Conservation (phyloP, 768 basidiomycete species). For the Agrocybe praecox region DNA sequence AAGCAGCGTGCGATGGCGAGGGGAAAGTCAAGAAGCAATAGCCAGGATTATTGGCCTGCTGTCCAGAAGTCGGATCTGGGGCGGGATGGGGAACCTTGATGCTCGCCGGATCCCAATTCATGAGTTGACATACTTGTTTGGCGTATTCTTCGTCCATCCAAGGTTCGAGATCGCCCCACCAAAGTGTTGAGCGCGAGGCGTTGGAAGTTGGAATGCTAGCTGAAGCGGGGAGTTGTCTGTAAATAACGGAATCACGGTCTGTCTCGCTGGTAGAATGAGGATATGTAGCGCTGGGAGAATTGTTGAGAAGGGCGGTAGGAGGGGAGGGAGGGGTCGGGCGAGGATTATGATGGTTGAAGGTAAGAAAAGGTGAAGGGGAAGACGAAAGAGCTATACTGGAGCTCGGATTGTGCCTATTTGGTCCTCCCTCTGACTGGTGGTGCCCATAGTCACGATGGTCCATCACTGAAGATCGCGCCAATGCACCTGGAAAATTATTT, state of each 20-base stretch:
- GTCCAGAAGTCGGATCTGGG: constrained; percentile 57
- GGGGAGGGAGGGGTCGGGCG: constrained; percentile 37
- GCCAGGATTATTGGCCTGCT: constrained; percentile 81
- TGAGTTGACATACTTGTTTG: constrained; percentile 81
- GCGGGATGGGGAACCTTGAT: constrained; percentile 72
- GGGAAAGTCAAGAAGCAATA: constrained; percentile 91
- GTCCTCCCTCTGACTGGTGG: constrained; percentile 22
- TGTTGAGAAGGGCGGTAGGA: constrained; percentile 19
- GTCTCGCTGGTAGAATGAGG: constrained; percentile 26
- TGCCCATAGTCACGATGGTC: constrained; percentile 16
- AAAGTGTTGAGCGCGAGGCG: constrained; percentile 64
- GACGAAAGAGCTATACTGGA: constrained; percentile 26
- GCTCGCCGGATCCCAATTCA: constrained; percentile 83
- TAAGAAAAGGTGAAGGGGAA: constrained; percentile 36
- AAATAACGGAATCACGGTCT: constrained; percentile 36
- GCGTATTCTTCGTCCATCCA: constrained; percentile 99
- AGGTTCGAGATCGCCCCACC: constrained; percentile 88
- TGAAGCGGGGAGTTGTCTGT: constrained; percentile 21
- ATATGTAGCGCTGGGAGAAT: constrained; percentile 22
- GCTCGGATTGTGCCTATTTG: constrained; percentile 49
- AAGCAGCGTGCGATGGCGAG: constrained; percentile 65
- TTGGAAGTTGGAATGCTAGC: constrained; percentile 22
- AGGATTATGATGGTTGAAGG: constrained; percentile 46
- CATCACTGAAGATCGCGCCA: constrained; percentile 28
- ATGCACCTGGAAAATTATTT: constrained; percentile 16